A percentile compares a stretch with the other conserved stretches of the same genome.
Evolutionary conservation across 2,329 filamentous ascomycete genomes (phyloP).

Genomic region (Xylariaceae sp.): DNA sequence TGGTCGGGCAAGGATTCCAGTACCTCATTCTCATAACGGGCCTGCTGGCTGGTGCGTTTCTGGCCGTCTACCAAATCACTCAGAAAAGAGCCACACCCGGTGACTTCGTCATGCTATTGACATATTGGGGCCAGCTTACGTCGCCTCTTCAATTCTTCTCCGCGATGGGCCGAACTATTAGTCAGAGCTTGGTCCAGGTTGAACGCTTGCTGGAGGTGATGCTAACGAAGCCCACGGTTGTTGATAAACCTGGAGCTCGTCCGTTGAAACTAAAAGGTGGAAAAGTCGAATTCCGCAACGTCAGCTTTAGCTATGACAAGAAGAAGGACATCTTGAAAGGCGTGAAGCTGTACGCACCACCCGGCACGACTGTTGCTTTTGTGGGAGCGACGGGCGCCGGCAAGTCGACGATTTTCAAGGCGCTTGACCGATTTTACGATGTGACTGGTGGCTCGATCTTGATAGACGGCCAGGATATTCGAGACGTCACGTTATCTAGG

Average conservation of each 20-base stretch:
- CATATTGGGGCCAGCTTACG: constrained; percentile 70
- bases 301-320: constrained; percentile 56
- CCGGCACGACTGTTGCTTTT: constrained; percentile 53
- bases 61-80: constrained; percentile 61
- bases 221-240: constrained; percentile 51
- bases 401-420: constrained; percentile 45
- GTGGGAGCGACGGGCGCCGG: constrained; percentile 55
- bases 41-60: constrained; percentile 57
- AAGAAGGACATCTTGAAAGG: constrained; percentile 53
- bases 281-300: constrained; percentile 49
- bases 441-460: constrained; percentile 41
- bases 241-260: constrained; percentile 46
- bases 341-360: constrained; percentile 45
- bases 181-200: constrained; percentile 52
- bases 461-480: constrained; percentile 43
- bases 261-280: constrained; percentile 48
- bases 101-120: constrained; percentile 65
- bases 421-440: constrained; percentile 49
- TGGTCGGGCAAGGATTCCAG: constrained; percentile 51
- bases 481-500: constrained; percentile 37
- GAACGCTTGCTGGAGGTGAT: constrained; percentile 55
- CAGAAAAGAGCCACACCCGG: constrained; percentile 56
- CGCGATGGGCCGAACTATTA: constrained; percentile 50
- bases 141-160: constrained; percentile 67
- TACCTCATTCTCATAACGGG: constrained; percentile 63